Base-by-base conservation (phyloP, 495 filamentous ascomycete species). In the Penicillium canariense region DNA sequence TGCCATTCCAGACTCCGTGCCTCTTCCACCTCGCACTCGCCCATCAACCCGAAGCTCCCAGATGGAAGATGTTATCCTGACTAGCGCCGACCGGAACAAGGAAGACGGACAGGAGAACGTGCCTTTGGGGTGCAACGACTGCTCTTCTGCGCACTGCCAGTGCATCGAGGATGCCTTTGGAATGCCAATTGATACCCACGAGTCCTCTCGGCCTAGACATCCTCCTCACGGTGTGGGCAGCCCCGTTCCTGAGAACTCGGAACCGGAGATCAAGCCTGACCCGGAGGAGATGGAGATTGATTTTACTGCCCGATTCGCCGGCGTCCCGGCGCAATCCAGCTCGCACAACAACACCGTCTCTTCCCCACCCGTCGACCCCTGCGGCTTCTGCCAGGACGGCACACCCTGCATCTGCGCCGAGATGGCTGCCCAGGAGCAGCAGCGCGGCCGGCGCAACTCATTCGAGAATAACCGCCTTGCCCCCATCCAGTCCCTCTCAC, bases 351-450 rank as follows among this genome's bases (percentile, higher is more conserved):
- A 65, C 28, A 62, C 60, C 8, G 57, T 68, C 25, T 67, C 70
- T 2, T 76, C 74, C n/a, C 68, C 74, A 1, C 68, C 70, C 12
- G 69, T 74, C 23, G 90, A 94, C 45, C 81, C 85, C 9, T 96
- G 90, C 61, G 90, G 90, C n/a, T 95, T 95, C 74, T 96, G 90
- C 68, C 80, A 84, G 59, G 88, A 92, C 48, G 89, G 88, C 14
- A 90, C 86, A 0, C 87, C 88, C 59, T 96, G 90, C 63, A 82
- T 92, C 51, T 96, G 90, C 66, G 88, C 86, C 25, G 89, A 93
- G 50, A 79, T 89, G 64, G 80, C 83, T 8, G 76, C 78, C 4
- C 73, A 77, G 57, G 72, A 69, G 48, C 68, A 75, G 50, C 62
- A 75, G 46, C 69, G 68, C 14, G 61, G 59, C 35, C 62, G 60